Percentiles rank a stretch among this genome's conserved stretches.
phyloP scores from a whole-genome alignment of 176 grass and related monocot species.

The Oryza longistaminata region DNA sequence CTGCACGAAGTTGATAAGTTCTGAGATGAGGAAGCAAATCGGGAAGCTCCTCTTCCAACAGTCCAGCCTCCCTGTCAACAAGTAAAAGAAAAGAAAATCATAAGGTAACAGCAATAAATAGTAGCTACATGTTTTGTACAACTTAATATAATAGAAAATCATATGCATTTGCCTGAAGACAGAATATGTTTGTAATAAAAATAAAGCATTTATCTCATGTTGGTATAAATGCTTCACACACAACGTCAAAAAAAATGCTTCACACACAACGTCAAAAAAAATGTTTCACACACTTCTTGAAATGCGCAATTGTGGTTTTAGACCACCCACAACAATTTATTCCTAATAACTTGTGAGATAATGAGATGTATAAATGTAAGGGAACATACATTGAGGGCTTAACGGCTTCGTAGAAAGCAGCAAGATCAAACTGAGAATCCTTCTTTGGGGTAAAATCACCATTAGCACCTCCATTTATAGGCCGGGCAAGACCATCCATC shows the following conservation, averaged over 20 bases:
- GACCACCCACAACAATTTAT: not conserved
- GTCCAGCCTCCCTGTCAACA: constrained; percentile 44
- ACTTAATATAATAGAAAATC: not conserved
- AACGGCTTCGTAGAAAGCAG: constrained; percentile 81
- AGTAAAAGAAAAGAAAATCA: constrained; percentile 36
- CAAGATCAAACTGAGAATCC: constrained; percentile 70
- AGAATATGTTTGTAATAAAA: constrained; percentile 15
- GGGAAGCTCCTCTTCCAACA: constrained; percentile 64
- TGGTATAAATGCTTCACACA: constrained; percentile 9
- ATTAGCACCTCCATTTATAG: constrained; percentile 32
- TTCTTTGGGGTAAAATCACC: constrained; percentile 32
- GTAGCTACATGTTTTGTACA: not conserved
- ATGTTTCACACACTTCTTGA: not conserved
- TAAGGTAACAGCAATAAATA: constrained; percentile 20
- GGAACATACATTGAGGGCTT: constrained; percentile 61
- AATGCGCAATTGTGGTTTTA: not conserved
- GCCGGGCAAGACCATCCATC: constrained; percentile 22
- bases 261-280: not conserved
- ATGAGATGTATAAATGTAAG: constrained; percentile 5
- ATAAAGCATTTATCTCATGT: not conserved
- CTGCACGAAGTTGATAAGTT: constrained; percentile 87
- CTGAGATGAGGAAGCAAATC: constrained; percentile 83
- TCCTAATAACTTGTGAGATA: not conserved
- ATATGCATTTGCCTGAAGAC: not conserved
- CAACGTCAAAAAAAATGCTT: not conserved